Base-by-base conservation (phyloP, 1,284 basidiomycete genomes). In the Ustilago sp. region DNA sequence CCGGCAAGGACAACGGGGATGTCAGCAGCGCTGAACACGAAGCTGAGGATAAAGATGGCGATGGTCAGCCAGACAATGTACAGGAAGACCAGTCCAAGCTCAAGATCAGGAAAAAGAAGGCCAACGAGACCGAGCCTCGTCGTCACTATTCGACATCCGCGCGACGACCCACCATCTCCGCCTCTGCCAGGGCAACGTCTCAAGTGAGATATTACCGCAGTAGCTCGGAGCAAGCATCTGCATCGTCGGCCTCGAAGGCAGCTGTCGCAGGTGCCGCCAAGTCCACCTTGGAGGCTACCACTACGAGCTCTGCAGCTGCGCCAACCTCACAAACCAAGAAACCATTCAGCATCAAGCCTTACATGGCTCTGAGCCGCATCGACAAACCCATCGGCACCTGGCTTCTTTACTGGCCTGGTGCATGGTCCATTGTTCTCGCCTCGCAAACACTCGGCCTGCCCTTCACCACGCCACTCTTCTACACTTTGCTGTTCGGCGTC, bases 321-420 rank as follows among this genome's bases (percentile, higher is more conserved):
- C 8, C 36, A 8, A 35, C 2, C 11, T 9, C 32, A 23, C 45
- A 28, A 41, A 23, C 62, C 15, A 54, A 36, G 17, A 76, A 71
- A 54, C 59, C 61, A 0, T 77, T 74, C 68, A 79, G 67, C 68
- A 53, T 83, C 34, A 58, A 78, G 34, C 95, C 96, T 2, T 99
- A 98, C 86, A 83, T 95, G 8, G 91, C 92, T 81, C 89, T 99
- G 31, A 92, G 92, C 55, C 90, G 96, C 60, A 89, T 96, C 59
- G 95, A 98, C 88, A 98, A 98, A 85, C 96, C 97, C 12, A 98
- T 96, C 75, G 96, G 96, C 23, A 94, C 94, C 0, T 88, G 95
- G 68, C 88, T 99, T 6, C 89, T 99, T 12, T 97, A 92, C 86
- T 95, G 94, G 89, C 96, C 96, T 1, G 98, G 96, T 86, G 79